Evolutionary conservation across 805 yeast species (phyloP).

Genomic region (Helenozyma baotianmanensis): DNA sequence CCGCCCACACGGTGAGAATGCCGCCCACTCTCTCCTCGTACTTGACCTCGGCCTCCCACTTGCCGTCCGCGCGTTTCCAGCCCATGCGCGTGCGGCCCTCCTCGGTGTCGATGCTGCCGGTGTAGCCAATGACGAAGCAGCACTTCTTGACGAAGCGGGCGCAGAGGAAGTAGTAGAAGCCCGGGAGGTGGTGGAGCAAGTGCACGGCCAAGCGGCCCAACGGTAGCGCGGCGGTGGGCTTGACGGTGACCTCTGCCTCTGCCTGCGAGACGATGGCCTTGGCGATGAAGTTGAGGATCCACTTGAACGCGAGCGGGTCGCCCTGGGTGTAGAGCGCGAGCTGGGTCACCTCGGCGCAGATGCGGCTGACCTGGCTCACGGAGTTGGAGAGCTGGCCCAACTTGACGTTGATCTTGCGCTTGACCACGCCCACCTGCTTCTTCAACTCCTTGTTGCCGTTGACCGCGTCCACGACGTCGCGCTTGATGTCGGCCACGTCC

Average conservation of each 20-base stretch:
- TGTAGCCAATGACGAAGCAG: slow-evolving; percentile 80
- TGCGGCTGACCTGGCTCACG: slow-evolving; percentile 48
- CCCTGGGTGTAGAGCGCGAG: slow-evolving; percentile 40
- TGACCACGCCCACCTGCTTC: slow-evolving; percentile 51
- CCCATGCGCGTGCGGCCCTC: slow-evolving; percentile 86
- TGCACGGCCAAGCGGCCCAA: slow-evolving; percentile 61
- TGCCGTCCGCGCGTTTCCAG: slow-evolving; percentile 57
- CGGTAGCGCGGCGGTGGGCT: slow-evolving; percentile 74
- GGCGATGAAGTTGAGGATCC: slow-evolving; percentile 79
- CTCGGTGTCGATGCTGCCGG: slow-evolving; percentile 71
- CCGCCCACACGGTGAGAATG: slow-evolving; percentile 74
- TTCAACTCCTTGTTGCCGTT: slow-evolving; percentile 47
- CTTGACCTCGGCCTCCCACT: slow-evolving; percentile 58
- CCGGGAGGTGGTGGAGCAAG: slow-evolving; percentile 46
- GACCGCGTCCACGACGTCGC: slow-evolving; percentile 52
- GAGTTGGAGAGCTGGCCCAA: slow-evolving; percentile 89
- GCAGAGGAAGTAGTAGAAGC: slow-evolving; percentile 51
- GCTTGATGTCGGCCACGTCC: slow-evolving; percentile 56
- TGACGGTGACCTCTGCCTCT: slow-evolving; percentile 83
- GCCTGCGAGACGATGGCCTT: slow-evolving; percentile 88
- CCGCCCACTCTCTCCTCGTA: slow-evolving; percentile 89
- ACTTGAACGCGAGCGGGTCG: slow-evolving; percentile 53
- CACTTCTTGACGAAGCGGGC: slow-evolving; percentile 91
- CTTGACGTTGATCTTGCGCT: slow-evolving; percentile 78
- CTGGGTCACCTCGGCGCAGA: slow-evolving; percentile 47